These are phyloP conservation scores for Lentinus tigrinus DNA, from an alignment of 768 basidiomycete genomes.

Conservation along the genomic window DNA sequence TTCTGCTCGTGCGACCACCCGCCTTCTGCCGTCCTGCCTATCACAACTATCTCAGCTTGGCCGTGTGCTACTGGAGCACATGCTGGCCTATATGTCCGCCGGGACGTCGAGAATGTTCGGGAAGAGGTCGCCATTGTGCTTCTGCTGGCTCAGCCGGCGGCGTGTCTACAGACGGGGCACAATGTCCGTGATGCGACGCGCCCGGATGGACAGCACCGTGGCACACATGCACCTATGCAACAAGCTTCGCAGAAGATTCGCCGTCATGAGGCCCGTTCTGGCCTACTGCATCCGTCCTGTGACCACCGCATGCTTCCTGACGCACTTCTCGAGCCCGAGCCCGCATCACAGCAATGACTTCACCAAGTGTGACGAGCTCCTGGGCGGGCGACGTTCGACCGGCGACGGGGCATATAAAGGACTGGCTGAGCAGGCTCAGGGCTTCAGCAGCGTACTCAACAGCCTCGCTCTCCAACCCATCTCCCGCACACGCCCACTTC, in stretches of 20 bases:
- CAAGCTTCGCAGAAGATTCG: background rate
- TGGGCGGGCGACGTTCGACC: background rate
- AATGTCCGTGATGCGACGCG: background rate
- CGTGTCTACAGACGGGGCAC: background rate
- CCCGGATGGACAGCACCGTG: background rate
- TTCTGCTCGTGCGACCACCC: too few species aligned
- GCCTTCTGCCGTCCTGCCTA: too few species aligned
- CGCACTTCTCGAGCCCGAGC: background rate
- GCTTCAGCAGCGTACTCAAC: background rate
- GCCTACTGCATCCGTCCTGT: background rate
- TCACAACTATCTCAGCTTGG: too few species aligned
- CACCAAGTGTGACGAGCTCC: background rate
- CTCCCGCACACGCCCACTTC: background rate
- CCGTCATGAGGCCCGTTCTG: background rate
- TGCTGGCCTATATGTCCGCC: too few species aligned
- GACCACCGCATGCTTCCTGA: background rate
- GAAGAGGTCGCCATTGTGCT: too few species aligned
- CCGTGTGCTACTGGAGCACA: too few species aligned
- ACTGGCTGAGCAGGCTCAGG: background rate
- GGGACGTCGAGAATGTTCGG: too few species aligned
- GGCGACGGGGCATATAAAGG: background rate
- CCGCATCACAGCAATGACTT: background rate
- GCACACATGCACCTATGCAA: background rate
- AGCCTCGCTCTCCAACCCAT: background rate
- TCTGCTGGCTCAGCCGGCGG: too few species aligned